Evolutionary conservation across 1,284 basidiomycete genomes (phyloP), one percentile per base, ranked within the genome.

Genomic region (Cutaneotrichosporon curvatum): DNA sequence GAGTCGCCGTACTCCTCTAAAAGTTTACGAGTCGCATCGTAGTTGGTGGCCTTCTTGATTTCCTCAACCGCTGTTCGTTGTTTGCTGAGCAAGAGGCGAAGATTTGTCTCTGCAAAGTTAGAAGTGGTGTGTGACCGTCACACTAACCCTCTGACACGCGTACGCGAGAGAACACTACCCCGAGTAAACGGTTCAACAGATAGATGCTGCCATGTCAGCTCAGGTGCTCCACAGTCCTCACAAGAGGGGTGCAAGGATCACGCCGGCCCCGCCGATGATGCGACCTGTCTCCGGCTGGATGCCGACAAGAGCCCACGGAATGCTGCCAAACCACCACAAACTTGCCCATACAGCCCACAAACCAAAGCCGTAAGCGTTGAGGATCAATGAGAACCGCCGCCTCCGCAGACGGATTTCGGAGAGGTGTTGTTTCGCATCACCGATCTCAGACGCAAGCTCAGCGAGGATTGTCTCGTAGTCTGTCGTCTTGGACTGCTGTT

Each of bases 11-110:
- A 97, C 50, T 83, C 81, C 65, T 96, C 90, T 14, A 99, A 76
- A 39, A 99, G 78, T 60, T 84, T 85, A 43, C 87, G 82, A 15
- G 91, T 94, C 21, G 82, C 81, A 67, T 99, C 90, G 70, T 87
- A 99, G 61, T 94, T 92, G 0, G 91, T 96, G 61, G 88, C 90
- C 73, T 89, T 87, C 76, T 99, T 99, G 60, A 98, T 87, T 63
- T 96, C 92, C 58, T 95, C 92, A 23, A 99, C 80, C 66, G 89
- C 92, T 33, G 79, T 79, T 31, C 86, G 81, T 59, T 92, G 89
- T 62, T 85, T 77, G 61, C 83, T 83, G 57, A 87, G 78, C 11
- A 96, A 75, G 0, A 74, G 68, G 50, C 83, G 82, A 15, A 98
- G 75, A 11, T 85, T 68, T 97, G 92, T 91, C 60, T 9, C 14